Percentiles rank a stretch among this genome's conserved stretches.
These are phyloP conservation scores for Fagus sylvatica DNA, from an alignment of 306 rosid genomes.

Conservation along the genomic window DNA sequence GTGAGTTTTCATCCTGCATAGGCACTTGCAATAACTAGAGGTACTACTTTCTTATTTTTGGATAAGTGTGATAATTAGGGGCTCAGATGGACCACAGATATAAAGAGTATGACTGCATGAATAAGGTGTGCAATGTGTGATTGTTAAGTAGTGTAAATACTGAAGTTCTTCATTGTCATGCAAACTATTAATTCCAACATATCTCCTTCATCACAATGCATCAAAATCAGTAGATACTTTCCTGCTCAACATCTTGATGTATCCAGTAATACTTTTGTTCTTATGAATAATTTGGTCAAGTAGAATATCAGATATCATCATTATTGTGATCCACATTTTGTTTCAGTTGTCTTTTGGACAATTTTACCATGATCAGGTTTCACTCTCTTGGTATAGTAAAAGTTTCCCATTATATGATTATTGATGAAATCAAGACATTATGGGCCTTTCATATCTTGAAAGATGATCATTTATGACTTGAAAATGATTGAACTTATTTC, in stretches of 20 bases:
- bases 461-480: not conserved
- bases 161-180: not conserved
- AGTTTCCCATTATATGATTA: conserved; percentile 7
- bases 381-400: conserved; percentile 7
- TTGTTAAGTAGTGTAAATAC: not conserved
- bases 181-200: not conserved
- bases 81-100: not conserved
- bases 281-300: not conserved
- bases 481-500: not conserved
- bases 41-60: no score
- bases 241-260: conserved; percentile 5
- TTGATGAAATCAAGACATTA: conserved; percentile 16
- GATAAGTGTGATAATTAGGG: no score
- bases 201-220: not conserved
- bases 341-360: conserved; percentile 5
- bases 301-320: not conserved
- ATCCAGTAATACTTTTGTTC: not conserved
- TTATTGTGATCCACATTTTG: not conserved
- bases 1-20: no score
- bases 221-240: not conserved
- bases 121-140: not conserved
- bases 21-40: no score
- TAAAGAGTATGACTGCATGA: not conserved
- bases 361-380: conserved; percentile 4
- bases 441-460: not conserved